Evolutionary conservation across 2,329 filamentous ascomycete species (phyloP), one percentile per base, ranked within the genome.

Genomic region (Aspergillus carbonarius): DNA sequence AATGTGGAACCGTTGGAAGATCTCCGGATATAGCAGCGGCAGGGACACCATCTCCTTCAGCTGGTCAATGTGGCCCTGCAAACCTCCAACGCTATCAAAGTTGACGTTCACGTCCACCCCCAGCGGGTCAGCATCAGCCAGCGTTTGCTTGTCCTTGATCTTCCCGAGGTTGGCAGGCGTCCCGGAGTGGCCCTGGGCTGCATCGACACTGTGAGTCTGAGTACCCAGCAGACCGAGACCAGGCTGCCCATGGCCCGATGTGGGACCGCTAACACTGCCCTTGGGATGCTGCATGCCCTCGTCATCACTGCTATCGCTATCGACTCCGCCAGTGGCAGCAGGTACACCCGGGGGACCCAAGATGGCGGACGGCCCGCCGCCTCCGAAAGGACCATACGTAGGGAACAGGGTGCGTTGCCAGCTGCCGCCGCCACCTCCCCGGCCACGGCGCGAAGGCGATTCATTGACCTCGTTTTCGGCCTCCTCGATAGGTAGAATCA

Each of bases 1-100:
- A 60, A 98, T 92, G 65, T 96, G 89, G 74, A 98, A 96, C 62
- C 88, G 88, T 63, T 88, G 83, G 74, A 98, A 99, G 42, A 98
- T 87, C 74, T 99, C 95, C 0, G 95, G 95, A 70, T 99, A 99
- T 5, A 98, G 84, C 18, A 99, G 80, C 2, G 95, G 95, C 60
- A 99, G 83, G 65, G 93, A 90, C 17, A 99, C 93, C 95, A 99
- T 99, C 78, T 99, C 95, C 76, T 99, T 98, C 62, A 99, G 82
- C 74, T 97, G 92, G 72, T 97, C 92, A 71, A 99, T 97, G 72
- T 98, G 93, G 35, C 91, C 89, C 72, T 96, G 88, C 46, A 99
- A 79, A 40, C 95, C 95, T 70, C 95, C 95, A 57, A 99, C 93
- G 64, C 93, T 91, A 74, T 91, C 93, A 73, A 99, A 97, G 71